Base-by-base conservation (phyloP, 2,329 filamentous ascomycete species). In the Teratosphaeria nubilosa region DNA sequence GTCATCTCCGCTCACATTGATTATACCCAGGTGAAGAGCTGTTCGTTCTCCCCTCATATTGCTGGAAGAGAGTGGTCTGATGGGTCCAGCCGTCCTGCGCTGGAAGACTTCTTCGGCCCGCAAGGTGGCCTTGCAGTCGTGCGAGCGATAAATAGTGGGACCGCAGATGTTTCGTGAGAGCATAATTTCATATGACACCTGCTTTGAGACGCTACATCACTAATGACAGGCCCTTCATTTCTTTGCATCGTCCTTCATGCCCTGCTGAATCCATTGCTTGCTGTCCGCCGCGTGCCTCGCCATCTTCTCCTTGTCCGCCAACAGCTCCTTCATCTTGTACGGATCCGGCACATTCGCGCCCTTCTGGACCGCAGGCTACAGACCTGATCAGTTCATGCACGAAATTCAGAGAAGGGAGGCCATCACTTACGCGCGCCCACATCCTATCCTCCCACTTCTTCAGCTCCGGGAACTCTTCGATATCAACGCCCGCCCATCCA, bases 381-480 rank as follows among this genome's bases (percentile, higher is more conserved):
- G 27, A 22, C 10, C n/a, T 1, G n/a, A 22, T 20, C 41, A 20
- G 9, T 1, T 22, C 16, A 30, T 30, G 27, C 27, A 30, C 27
- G 27, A 30, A 30, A 7, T 5, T 30, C 7, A 7, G 27, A 30
- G 27, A 30, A 30, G 22, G 27, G 7, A 30, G 22, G 14, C 22
- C 50, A 51, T 53, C 51, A 53, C 31, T 34, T 20, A 53, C 25
- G 5, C 30, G 22, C 13, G 53, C 53, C 53, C 34, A 55, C 30
- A 55, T 80, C 60, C 78, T 80, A 65, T 88, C 82, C 61, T 92
- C 80, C 91, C 91, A 96, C 41, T 83, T 83, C 68, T 90, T 84
- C 61, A 96, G 71, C 54, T 82, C 72, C 2, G 90, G 89, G 73
- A 92, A 95, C 60, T 91, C 85, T 1, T 85, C 77, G 57, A 92